A percentile compares a stretch with the other conserved stretches of the same genome.
Evolutionary conservation across 768 basidiomycete species (phyloP).

Genomic region (Mycena floridula): DNA sequence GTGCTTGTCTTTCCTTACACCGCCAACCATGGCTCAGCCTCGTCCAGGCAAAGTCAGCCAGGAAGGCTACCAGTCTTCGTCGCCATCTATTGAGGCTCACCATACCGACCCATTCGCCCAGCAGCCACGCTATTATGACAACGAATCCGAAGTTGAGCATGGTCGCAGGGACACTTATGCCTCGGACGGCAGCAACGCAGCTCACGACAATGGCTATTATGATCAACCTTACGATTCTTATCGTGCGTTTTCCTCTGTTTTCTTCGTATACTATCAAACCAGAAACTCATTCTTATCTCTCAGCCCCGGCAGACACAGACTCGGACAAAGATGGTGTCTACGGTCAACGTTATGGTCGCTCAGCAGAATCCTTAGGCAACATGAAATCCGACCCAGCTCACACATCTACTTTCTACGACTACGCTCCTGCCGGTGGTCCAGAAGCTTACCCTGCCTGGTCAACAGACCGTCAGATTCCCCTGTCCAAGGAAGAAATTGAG

Average conservation of each 20-base stretch:
- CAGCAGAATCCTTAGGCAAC: conserved; percentile 68
- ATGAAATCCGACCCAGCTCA: conserved; percentile 59
- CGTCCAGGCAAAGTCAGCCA: conserved; percentile 51
- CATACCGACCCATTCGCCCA: conserved; percentile 61
- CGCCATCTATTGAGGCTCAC: conserved; percentile 54
- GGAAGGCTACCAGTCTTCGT: conserved; percentile 56
- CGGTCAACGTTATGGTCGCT: conserved; percentile 62
- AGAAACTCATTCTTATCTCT: conserved; percentile 24
- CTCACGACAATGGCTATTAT: conserved; percentile 57
- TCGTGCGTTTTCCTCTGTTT: conserved; percentile 30
- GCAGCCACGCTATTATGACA: conserved; percentile 56
- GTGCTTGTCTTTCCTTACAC: conserved; percentile 7
- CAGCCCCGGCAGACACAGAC: conserved; percentile 79
- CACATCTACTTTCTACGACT: conserved; percentile 66
- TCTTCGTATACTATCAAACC: conserved; percentile 3
- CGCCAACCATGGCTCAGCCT: conserved; percentile 27
- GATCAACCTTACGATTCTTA: conserved; percentile 65
- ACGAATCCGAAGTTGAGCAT: conserved; percentile 67
- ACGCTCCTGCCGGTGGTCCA: conserved; percentile 47
- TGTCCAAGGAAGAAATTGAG: conserved; percentile 98
- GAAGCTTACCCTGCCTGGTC: conserved; percentile 97
- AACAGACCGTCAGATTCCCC: conserved; percentile 85
- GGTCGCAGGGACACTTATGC: conserved; percentile 61
- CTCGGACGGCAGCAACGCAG: conserved; percentile 65
- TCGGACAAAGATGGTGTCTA: conserved; percentile 73